phyloP scores from a whole-genome alignment of 2,329 filamentous ascomycete species.

The Calonectria pseudoreteaudii region DNA sequence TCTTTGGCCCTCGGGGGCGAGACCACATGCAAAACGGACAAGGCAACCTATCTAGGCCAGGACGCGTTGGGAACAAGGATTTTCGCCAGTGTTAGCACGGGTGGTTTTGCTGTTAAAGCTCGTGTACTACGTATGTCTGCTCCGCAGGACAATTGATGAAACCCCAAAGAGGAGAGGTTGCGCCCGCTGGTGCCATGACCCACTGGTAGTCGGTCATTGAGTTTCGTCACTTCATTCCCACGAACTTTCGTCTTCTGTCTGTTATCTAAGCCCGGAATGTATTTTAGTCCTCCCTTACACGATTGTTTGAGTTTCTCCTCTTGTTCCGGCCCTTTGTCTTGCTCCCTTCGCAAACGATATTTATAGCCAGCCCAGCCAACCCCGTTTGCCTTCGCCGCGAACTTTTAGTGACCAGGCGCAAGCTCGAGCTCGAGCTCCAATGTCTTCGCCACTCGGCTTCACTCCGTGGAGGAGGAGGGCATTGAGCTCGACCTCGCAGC shows the following conservation, averaged over 20 bases:
- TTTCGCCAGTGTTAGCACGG: slow-evolving; percentile 14
- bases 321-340: background rate
- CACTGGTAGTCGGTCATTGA: slow-evolving; percentile 38
- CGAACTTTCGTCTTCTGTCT: slow-evolving; percentile 32
- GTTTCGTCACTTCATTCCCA: slow-evolving; percentile 44
- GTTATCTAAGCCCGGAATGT: slow-evolving; percentile 38
- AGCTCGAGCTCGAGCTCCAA: slow-evolving; percentile 41
- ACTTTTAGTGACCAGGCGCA: slow-evolving; percentile 26
- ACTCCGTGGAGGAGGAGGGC: slow-evolving; percentile 61
- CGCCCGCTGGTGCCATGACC: slow-evolving; percentile 38
- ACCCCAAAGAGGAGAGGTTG: slow-evolving; percentile 33
- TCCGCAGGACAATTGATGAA: slow-evolving; percentile 19
- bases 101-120: background rate
- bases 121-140: slow-evolving; percentile 7
- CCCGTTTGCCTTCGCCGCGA: slow-evolving; percentile 29
- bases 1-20: background rate
- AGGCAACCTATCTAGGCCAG: slow-evolving; percentile 6
- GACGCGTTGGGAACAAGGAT: background rate
- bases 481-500: slow-evolving; percentile 51
- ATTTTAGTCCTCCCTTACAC: slow-evolving; percentile 18
- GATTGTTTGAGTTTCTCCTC: slow-evolving; percentile 11
- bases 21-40: slow-evolving; percentile 26
- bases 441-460: slow-evolving; percentile 63
- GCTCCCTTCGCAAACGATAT: slow-evolving; percentile 34
- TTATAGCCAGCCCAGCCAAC: slow-evolving; percentile 29